Base-by-base conservation (phyloP, 2,329 filamentous ascomycete species). In the Colletotrichum sp. region DNA sequence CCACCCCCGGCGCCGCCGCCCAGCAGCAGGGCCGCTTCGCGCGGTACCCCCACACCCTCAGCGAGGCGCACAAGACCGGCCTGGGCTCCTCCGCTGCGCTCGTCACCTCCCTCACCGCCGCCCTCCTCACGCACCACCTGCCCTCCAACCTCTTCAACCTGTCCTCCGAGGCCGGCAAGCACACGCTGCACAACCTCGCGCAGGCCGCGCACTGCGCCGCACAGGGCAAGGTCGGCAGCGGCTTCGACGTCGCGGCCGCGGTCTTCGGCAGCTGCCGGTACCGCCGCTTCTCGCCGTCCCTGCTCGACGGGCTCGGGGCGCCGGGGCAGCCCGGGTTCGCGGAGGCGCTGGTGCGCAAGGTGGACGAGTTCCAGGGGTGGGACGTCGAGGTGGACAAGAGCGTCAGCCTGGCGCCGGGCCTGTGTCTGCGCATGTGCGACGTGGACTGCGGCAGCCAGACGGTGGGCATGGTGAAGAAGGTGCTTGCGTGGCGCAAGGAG, bases 131-230 rank as follows among this genome's bases (percentile, higher is more conserved):
- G n/a, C 93, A 96, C 86, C 96, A 96, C 87, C 89, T 96, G 24
- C 90, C 92, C 5, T 78, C 71, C 2, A 78, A 84, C 16, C 80
- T 86, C 15, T 94, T 95, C 82, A 88, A 93, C 84, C 81, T 96
- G 69, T 60, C 85, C 64, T 88, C 89, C 63, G 86, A 89, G 1
- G 79, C 85, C 1, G 91, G 92, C 67, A 89, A 89, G 79, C 87
- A 88, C 32, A 90, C 90, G 66, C 90, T 98, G 70, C 97, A 99
- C 87, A 99, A 99, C 85, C 92, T 99, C 67, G 94, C 96, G 0
- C 97, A 99, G 87, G 95, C 95, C 2, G 94, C 95, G 6, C 97
- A 99, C 87, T 98, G 96, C 83, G 95, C 96, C 2, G 97, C 97
- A 0, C 97, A 99, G 87, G 97, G 97, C 28, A 99, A 99, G 85